Percentiles rank a stretch among this genome's conserved stretches.
These are phyloP conservation scores for Panicum miliaceum DNA, from an alignment of 176 grass and related monocot genomes.

Conservation along the genomic window DNA sequence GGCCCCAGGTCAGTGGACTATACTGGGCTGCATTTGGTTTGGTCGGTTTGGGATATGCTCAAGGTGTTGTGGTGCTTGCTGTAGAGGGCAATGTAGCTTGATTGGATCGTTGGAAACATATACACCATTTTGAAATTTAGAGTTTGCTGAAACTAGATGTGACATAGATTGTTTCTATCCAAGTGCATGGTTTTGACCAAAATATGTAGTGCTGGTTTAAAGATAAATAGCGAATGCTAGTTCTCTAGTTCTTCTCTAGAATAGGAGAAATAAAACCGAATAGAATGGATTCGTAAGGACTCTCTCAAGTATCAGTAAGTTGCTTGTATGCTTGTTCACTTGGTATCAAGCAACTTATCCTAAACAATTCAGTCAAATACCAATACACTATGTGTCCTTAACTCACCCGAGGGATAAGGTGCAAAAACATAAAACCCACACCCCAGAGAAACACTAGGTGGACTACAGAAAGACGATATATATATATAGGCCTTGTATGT, in stretches of 20 bases:
- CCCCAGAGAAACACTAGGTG: slow-evolving; percentile 1
- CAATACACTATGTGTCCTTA: neutral
- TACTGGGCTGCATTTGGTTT: slow-evolving; percentile 20
- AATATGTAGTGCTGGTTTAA: neutral
- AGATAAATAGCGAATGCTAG: slow-evolving; percentile 16
- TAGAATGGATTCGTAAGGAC: neutral
- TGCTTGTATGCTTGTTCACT: neutral
- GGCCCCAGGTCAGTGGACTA: slow-evolving; percentile 75
- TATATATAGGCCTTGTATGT: neutral
- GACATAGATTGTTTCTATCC: slow-evolving; percentile 24
- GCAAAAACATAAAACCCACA: neutral
- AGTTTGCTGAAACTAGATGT: slow-evolving; percentile 35
- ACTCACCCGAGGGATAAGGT: slow-evolving; percentile 19
- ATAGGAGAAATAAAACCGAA: neutral
- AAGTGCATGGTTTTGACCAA: slow-evolving; percentile 2
- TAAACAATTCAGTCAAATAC: neutral
- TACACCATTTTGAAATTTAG: neutral
- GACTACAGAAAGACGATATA: neutral
- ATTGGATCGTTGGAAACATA: slow-evolving; percentile 13
- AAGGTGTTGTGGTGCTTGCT: neutral
- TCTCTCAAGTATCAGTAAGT: neutral
- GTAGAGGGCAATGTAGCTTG: slow-evolving; percentile 31
- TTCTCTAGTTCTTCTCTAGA: neutral
- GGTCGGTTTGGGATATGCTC: neutral
- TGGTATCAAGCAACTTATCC: slow-evolving; percentile 10